Percentiles rank a stretch among this genome's conserved stretches.
phyloP scores from a whole-genome alignment of 1,139 yeast species.

The Debaryomyces sp. region DNA sequence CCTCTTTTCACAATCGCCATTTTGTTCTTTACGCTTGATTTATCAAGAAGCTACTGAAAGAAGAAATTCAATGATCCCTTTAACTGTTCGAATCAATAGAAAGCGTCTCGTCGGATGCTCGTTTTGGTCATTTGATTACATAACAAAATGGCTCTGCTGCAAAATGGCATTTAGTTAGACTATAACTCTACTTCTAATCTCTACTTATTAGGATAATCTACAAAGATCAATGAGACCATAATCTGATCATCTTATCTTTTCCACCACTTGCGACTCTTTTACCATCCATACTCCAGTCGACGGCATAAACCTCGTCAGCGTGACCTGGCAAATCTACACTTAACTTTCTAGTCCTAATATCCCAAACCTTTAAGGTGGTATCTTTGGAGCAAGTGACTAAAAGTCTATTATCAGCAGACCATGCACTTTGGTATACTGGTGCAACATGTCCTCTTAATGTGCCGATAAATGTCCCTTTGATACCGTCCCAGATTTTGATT shows the following conservation, averaged over 20 bases:
- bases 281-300: constrained; percentile 98
- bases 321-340: constrained; percentile 94
- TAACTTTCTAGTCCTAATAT: constrained; percentile 79
- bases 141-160: constrained; percentile 7
- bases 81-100: constrained; percentile 1
- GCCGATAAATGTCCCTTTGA: constrained; percentile 85
- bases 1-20: constrained; percentile 84
- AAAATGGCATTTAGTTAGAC: background rate
- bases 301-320: constrained; percentile 92
- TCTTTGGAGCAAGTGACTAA: constrained; percentile 94
- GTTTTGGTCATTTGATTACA: constrained; percentile 1
- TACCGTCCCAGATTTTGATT: constrained; percentile 94
- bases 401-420: constrained; percentile 94
- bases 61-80: background rate
- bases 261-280: constrained; percentile 94
- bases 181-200: background rate
- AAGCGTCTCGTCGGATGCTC: background rate
- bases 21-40: constrained; percentile 5
- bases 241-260: constrained; percentile 87
- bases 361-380: constrained; percentile 98
- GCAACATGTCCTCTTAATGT: constrained; percentile 98
- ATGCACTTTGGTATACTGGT: constrained; percentile 96
- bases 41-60: background rate
- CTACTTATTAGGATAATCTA: constrained; percentile 1
- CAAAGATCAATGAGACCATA: constrained; percentile 74